phyloP scores from a whole-genome alignment of 2,329 filamentous ascomycete genomes.

The Verticillium albo-atrum region DNA sequence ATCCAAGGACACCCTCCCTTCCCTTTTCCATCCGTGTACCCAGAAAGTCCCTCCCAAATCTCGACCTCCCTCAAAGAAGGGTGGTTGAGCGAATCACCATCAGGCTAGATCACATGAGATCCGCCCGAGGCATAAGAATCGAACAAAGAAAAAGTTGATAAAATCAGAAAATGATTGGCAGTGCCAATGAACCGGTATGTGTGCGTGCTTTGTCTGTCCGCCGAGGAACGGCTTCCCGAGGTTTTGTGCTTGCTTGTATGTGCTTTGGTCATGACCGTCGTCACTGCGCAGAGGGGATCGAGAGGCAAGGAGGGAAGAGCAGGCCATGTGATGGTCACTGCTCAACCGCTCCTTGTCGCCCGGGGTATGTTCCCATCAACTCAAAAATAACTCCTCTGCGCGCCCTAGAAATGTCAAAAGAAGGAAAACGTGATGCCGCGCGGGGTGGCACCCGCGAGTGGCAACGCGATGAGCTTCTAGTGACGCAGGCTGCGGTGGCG shows the following conservation, averaged over 20 bases:
- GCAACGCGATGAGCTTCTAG: conserved; percentile 11
- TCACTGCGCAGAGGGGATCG: background rate
- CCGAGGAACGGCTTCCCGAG: background rate
- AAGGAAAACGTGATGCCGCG: conserved; percentile 8
- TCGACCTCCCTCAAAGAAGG: background rate
- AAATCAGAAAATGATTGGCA: background rate
- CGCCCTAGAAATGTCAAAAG: conserved; percentile 7
- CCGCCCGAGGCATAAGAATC: background rate
- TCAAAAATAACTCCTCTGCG: conserved; percentile 1
- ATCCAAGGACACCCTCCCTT: background rate
- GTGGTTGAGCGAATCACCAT: background rate
- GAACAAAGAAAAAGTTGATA: background rate
- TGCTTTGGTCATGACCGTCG: conserved; percentile 1
- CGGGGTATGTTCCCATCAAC: background rate
- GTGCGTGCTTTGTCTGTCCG: background rate
- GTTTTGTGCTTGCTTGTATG: background rate
- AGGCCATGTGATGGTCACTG: background rate
- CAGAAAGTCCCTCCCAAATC: conserved; percentile 8
- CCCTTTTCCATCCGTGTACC: conserved; percentile 1
- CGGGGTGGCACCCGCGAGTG: background rate
- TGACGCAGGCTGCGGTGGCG: conserved; percentile 26
- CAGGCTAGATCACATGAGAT: background rate
- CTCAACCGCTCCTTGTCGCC: background rate
- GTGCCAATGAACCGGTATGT: background rate
- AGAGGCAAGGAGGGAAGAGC: background rate